Percentiles rank a stretch among this genome's conserved stretches.
phyloP scores from a whole-genome alignment of 129 eudicot genomes.

The Centaurea solstitialis region DNA sequence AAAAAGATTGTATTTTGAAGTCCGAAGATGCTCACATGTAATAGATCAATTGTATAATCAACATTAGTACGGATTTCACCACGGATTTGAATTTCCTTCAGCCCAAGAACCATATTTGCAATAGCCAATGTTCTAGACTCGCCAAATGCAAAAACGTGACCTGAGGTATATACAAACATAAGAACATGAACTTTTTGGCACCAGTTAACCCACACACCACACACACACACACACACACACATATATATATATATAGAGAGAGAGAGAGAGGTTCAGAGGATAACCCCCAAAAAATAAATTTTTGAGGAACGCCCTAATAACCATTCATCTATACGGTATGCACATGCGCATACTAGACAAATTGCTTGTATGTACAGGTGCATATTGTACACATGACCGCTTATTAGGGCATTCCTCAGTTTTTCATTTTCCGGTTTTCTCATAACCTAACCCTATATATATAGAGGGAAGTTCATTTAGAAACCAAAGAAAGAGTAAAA shows the following conservation, averaged over 20 bases:
- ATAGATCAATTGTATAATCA: slow-evolving; percentile 92
- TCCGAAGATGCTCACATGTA: slow-evolving; percentile 62
- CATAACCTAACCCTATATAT: neutral
- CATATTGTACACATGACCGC: too few species aligned
- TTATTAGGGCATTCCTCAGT: too few species aligned
- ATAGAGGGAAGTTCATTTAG: too few species aligned
- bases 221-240: neutral
- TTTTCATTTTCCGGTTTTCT: too few species aligned
- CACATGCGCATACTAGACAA: too few species aligned
- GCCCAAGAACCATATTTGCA: slow-evolving; percentile 98
- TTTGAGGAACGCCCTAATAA: too few species aligned
- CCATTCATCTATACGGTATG: too few species aligned
- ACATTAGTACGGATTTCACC: slow-evolving; percentile 99
- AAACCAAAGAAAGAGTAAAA: too few species aligned
- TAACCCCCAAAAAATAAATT: too few species aligned
- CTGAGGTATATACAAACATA: slow-evolving; percentile 31
- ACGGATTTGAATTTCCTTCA: slow-evolving; percentile 95
- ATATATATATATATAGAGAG: neutral
- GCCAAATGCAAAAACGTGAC: slow-evolving; percentile 97
- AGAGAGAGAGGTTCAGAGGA: too few species aligned
- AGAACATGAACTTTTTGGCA: neutral
- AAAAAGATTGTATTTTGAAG: neutral
- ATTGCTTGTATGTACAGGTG: too few species aligned
- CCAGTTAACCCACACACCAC: neutral
- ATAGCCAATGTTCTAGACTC: slow-evolving; percentile 94